Conservation (phyloP, 352 stramenopile genomes). For the Peronospora belbahrii region DNA sequence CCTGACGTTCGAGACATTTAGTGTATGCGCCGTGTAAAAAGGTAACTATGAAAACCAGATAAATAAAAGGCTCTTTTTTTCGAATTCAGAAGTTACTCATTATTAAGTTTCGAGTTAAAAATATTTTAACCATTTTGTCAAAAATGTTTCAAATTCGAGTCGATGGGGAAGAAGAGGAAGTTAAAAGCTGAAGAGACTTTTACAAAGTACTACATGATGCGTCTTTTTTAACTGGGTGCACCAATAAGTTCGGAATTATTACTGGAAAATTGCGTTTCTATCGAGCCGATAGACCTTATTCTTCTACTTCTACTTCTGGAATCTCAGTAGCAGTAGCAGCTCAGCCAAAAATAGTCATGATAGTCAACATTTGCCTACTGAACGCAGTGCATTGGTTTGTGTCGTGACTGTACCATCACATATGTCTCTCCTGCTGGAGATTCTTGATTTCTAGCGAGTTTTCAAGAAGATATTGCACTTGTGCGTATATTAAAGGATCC, state of each 20-base stretch:
- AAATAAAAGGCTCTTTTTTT: background rate
- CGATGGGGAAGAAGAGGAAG: conserved; percentile 42
- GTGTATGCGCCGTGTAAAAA: no score
- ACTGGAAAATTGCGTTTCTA: conserved; percentile 81
- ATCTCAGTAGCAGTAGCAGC: background rate
- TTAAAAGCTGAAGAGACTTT: conserved; percentile 23
- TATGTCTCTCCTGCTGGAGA: conserved; percentile 79
- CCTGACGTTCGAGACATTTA: no score
- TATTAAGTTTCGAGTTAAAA: no score
- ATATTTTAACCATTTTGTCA: conserved; percentile 1
- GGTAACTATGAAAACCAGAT: no score
- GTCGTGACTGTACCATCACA: conserved; percentile 78
- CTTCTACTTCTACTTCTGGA: conserved; percentile 2
- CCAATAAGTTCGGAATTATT: conserved; percentile 62
- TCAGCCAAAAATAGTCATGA: no score
- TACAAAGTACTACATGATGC: conserved; percentile 28
- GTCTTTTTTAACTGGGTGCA: conserved; percentile 69
- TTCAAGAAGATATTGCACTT: conserved; percentile 62
- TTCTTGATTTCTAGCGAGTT: conserved; percentile 75
- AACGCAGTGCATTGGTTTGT: conserved; percentile 70
- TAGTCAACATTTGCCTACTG: conserved; percentile 47
- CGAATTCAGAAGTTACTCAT: no score
- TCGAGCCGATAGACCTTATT: conserved; percentile 54
- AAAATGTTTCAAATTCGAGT: conserved; percentile 84
- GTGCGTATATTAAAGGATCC: conserved; percentile 79